These are phyloP conservation scores for Saccharomyces hybrid DNA, from an alignment of 1,139 yeast species.

Conservation along the genomic window DNA sequence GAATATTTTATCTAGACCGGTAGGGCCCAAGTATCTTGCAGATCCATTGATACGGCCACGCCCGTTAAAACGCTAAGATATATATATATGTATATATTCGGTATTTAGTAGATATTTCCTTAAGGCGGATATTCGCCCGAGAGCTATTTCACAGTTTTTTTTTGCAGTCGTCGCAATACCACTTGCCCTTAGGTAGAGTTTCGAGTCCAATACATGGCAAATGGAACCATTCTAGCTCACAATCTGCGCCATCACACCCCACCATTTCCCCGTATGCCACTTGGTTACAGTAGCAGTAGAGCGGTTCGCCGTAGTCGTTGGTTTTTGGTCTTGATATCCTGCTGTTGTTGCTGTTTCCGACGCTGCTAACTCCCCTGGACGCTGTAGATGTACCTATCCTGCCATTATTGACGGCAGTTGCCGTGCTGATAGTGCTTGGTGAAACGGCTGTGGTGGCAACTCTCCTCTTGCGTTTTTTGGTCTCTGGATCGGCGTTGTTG, in stretches of 20 bases:
- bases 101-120: background rate
- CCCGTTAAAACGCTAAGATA: background rate
- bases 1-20: background rate
- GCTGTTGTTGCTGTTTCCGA: conserved; percentile 2
- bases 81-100: background rate
- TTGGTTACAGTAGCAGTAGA: conserved; percentile 92
- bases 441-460: conserved; percentile 9
- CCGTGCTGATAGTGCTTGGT: conserved; percentile 8
- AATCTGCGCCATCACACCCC: conserved; percentile 92
- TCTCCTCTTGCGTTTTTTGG: conserved; percentile 8
- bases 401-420: conserved; percentile 8
- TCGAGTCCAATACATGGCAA: conserved; percentile 88
- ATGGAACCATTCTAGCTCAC: conserved; percentile 96
- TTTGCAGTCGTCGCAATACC: conserved; percentile 91
- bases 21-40: background rate
- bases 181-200: conserved; percentile 88
- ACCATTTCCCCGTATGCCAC: conserved; percentile 98
- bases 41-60: background rate
- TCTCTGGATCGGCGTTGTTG: conserved; percentile 13
- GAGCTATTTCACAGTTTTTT: conserved; percentile 2
- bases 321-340: conserved; percentile 16
- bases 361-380: conserved; percentile 9
- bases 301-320: conserved; percentile 46
- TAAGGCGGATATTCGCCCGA: background rate
- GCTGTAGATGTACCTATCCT: conserved; percentile 7